Conservation (phyloP, 2,329 filamentous ascomycete genomes). For the Lecanicillium sp. region DNA sequence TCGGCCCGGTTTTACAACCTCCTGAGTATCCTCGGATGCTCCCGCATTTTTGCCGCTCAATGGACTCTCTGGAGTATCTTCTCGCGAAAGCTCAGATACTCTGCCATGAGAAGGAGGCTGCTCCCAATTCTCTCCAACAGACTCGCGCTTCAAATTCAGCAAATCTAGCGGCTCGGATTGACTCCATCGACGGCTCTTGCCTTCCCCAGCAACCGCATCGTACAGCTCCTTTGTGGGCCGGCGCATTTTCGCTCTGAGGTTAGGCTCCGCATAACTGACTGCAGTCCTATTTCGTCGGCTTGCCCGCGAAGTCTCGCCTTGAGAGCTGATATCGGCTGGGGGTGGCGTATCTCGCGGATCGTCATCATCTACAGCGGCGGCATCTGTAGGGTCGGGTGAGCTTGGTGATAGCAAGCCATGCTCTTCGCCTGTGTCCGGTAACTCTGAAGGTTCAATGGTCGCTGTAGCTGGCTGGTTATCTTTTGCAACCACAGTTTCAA, state of each 20-base stretch:
- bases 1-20: background rate
- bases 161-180: slow-evolving; percentile 18
- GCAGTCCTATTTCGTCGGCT: slow-evolving; percentile 58
- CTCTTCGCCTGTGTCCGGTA: slow-evolving; percentile 19
- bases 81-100: background rate
- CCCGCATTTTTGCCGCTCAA: background rate
- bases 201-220: slow-evolving; percentile 63
- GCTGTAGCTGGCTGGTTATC: slow-evolving; percentile 13
- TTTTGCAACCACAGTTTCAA: slow-evolving; percentile 13
- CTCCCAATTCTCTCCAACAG: slow-evolving; percentile 22
- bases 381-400: slow-evolving; percentile 37
- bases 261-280: slow-evolving; percentile 77
- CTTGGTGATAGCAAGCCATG: slow-evolving; percentile 35
- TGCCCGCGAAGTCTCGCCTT: slow-evolving; percentile 51
- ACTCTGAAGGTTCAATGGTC: slow-evolving; percentile 1
- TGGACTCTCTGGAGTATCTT: background rate
- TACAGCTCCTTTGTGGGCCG: slow-evolving; percentile 68
- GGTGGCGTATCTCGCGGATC: slow-evolving; percentile 48
- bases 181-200: slow-evolving; percentile 39
- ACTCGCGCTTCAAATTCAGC: slow-evolving; percentile 26
- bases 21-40: too few species aligned
- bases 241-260: slow-evolving; percentile 75
- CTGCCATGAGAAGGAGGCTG: slow-evolving; percentile 9
- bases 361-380: slow-evolving; percentile 21
- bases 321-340: slow-evolving; percentile 46